A percentile compares a stretch with the other conserved stretches of the same genome.
Conservation (phyloP, 305 asterid species). For the Ilex paraguariensis region DNA sequence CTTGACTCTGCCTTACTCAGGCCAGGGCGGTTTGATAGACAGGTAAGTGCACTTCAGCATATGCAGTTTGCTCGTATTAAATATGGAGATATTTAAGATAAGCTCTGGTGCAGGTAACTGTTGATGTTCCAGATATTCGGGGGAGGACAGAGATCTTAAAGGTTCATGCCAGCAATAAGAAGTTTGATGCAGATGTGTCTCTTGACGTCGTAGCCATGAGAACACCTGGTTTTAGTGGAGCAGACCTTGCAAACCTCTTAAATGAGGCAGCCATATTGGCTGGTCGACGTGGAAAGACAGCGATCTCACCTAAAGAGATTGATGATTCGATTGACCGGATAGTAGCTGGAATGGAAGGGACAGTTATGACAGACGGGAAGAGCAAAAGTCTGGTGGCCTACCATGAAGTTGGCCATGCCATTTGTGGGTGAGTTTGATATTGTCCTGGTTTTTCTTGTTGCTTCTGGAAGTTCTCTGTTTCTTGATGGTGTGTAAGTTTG, state of each 20-base stretch:
- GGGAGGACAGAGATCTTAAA: conserved; percentile 92
- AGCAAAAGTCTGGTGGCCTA: conserved; percentile 94
- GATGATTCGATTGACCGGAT: conserved; percentile 95
- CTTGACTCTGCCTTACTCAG: conserved; percentile 45
- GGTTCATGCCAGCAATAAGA: conserved; percentile 83
- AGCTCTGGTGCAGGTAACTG: conserved; percentile 52
- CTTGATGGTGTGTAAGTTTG: too few relatives aligned
- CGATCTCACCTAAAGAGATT: conserved; percentile 78
- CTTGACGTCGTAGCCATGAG: conserved; percentile 94
- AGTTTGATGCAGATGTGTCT: conserved; percentile 76
- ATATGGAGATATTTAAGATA: too few relatives aligned
- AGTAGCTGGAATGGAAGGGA: conserved; percentile 97
- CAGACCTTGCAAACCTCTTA: conserved; percentile 91
- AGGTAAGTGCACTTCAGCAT: conserved; percentile 19
- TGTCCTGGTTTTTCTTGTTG: neutral
- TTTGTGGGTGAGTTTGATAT: conserved; percentile 68
- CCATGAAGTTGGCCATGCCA: conserved; percentile 97
- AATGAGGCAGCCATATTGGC: conserved; percentile 94
- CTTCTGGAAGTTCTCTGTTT: neutral
- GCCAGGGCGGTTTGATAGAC: conserved; percentile 49
- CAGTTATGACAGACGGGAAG: conserved; percentile 95
- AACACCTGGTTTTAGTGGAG: conserved; percentile 95
- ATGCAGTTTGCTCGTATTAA: too few relatives aligned
- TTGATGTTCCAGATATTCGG: conserved; percentile 88
- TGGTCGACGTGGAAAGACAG: conserved; percentile 78